Evolutionary conservation across 2,329 filamentous ascomycete species (phyloP).

Genomic region (Fusarium albosuccineum): DNA sequence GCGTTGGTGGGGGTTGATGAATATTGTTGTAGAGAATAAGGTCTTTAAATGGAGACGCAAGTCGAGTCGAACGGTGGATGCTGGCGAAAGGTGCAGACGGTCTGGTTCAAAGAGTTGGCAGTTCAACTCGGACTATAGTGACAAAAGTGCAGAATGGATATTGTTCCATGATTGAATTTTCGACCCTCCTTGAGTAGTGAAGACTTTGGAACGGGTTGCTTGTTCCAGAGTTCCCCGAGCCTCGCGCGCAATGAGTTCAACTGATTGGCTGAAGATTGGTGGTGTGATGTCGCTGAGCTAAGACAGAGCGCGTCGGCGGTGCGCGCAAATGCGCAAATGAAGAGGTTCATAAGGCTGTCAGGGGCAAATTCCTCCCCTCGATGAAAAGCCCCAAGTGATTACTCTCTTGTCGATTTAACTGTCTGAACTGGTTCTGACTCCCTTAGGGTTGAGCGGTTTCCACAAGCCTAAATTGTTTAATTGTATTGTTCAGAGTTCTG

Average conservation of each 20-base stretch:
- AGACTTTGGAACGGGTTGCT: too few species aligned
- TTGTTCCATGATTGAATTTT: too few species aligned
- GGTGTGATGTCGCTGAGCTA: background rate
- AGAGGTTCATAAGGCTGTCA: background rate
- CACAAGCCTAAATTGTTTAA: too few species aligned
- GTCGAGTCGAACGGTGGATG: background rate
- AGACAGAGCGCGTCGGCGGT: background rate
- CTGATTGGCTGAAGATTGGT: too few species aligned
- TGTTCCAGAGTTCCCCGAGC: too few species aligned
- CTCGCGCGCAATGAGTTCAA: background rate
- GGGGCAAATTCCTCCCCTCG: too few species aligned
- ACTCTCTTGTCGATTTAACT: background rate
- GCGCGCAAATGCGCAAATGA: background rate
- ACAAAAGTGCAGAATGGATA: too few species aligned
- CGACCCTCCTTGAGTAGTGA: too few species aligned
- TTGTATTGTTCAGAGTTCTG: too few species aligned
- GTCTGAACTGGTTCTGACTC: background rate
- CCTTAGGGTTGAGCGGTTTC: too few species aligned
- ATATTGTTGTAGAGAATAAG: background rate
- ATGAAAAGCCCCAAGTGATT: accelerated
- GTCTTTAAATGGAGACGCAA: conserved; percentile 4
- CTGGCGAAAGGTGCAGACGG: background rate
- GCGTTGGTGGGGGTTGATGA: background rate
- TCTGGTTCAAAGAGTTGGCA: background rate
- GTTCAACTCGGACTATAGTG: too few species aligned